Conservation (phyloP, 2,329 filamentous ascomycete genomes). For the Monosporascus cannonballus region DNA sequence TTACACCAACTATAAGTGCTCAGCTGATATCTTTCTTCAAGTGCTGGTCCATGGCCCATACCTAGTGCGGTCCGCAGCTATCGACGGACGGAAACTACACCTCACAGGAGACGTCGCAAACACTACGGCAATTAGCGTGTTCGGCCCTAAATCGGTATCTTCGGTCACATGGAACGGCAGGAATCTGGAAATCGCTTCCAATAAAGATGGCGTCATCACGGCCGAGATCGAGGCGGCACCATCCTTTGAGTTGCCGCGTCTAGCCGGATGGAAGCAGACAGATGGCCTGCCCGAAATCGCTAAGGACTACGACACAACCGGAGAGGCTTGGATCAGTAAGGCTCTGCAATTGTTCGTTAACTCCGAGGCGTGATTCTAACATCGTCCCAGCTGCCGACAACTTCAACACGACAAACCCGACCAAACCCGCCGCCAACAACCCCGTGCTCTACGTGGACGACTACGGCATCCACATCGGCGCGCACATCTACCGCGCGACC, state of each 20-base stretch:
- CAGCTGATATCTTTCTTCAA: conserved; percentile 12
- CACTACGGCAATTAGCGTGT: conserved; percentile 36
- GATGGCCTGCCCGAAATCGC: conserved; percentile 44
- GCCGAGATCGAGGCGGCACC: conserved; percentile 21
- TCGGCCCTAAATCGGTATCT: conserved; percentile 38
- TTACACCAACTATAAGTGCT: not conserved
- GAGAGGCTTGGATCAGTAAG: conserved; percentile 36
- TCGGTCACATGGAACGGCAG: conserved; percentile 47
- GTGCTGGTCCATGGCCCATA: conserved; percentile 48
- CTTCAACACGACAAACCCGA: conserved; percentile 40
- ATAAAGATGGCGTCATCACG: conserved; percentile 21
- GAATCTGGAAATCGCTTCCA: conserved; percentile 23
- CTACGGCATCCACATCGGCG: conserved; percentile 48
- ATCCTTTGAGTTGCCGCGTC: conserved; percentile 30
- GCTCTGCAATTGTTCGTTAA: too few species aligned
- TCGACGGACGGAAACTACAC: conserved; percentile 29
- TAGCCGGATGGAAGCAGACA: conserved; percentile 39
- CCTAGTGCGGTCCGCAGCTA: conserved; percentile 39
- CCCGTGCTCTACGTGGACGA: conserved; percentile 53
- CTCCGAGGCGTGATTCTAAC: not conserved
- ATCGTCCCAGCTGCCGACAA: conserved; percentile 36
- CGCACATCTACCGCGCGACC: conserved; percentile 47
- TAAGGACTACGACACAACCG: conserved; percentile 34
- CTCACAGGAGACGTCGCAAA: conserved; percentile 40
- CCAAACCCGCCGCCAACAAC: conserved; percentile 41